Conservation (phyloP, 1,139 yeast species). For the Debaryomyces nepalensis region DNA sequence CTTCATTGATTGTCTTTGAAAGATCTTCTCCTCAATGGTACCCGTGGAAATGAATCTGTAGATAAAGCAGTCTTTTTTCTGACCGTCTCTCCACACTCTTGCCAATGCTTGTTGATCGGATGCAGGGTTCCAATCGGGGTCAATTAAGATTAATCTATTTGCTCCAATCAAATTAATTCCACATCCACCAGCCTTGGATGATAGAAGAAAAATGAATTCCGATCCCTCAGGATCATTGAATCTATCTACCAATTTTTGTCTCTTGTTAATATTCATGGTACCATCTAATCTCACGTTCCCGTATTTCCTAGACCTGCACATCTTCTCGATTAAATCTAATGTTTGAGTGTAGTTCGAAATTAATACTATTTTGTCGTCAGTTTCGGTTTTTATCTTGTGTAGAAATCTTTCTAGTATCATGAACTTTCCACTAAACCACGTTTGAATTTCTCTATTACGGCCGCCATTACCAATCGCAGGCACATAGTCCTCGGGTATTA, state of each 20-base stretch:
- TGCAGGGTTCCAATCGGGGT: slow-evolving; percentile 99
- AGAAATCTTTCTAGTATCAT: slow-evolving; percentile 75
- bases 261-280: slow-evolving; percentile 85
- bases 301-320: slow-evolving; percentile 77
- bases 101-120: slow-evolving; percentile 98
- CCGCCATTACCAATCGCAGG: slow-evolving; percentile 37
- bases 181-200: slow-evolving; percentile 99
- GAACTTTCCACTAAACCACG: slow-evolving; percentile 66
- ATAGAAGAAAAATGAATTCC: slow-evolving; percentile 84
- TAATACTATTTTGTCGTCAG: slow-evolving; percentile 91
- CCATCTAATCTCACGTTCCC: slow-evolving; percentile 92
- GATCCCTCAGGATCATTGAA: slow-evolving; percentile 90
- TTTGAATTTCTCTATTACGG: slow-evolving; percentile 59
- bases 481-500: slow-evolving; percentile 78
- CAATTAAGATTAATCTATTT: slow-evolving; percentile 82
- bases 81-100: slow-evolving; percentile 99
- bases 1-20: slow-evolving; percentile 97
- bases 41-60: slow-evolving; percentile 94
- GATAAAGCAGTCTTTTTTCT: slow-evolving; percentile 93
- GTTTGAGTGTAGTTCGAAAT: slow-evolving; percentile 96
- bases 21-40: slow-evolving; percentile 93
- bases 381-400: slow-evolving; percentile 72
- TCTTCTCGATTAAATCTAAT: slow-evolving; percentile 80
- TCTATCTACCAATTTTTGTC: slow-evolving; percentile 89
- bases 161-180: slow-evolving; percentile 98